These are phyloP conservation scores for Phanerochaete carnosa DNA, from an alignment of 768 basidiomycete genomes.

Conservation along the genomic window DNA sequence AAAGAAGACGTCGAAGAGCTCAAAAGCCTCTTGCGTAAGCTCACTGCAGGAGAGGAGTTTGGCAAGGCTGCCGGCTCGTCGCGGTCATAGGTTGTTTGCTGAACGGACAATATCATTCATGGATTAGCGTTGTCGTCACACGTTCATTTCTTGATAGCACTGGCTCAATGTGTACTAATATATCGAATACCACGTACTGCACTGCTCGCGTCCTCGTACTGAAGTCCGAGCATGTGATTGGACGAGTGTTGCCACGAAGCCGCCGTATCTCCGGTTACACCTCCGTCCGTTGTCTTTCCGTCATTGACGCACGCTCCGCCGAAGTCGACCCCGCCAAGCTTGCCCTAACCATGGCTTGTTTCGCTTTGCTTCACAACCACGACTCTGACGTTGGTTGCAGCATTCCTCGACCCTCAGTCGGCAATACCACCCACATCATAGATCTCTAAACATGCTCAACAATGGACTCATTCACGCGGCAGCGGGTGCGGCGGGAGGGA, in stretches of 20 bases:
- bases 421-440: neutral
- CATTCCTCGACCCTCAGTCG: neutral
- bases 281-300: conserved; percentile 1
- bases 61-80: neutral
- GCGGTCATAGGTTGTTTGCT: neutral
- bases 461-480: conserved; percentile 85
- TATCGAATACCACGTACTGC: neutral
- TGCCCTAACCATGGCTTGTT: neutral
- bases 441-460: conserved; percentile 22
- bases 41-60: conserved; percentile 20
- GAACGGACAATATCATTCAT: neutral
- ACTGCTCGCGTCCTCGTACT: neutral
- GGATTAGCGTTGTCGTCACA: neutral
- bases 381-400: neutral
- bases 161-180: neutral
- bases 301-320: neutral
- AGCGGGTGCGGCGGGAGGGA: conserved; percentile 89
- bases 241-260: neutral
- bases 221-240: neutral
- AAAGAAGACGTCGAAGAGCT: conserved; percentile 70
- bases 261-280: neutral
- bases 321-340: neutral
- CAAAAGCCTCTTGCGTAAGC: conserved; percentile 51
- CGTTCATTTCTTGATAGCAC: neutral
- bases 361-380: neutral